phyloP scores from a whole-genome alignment of 208 protist genomes.

The Naegleria lovaniensis region DNA sequence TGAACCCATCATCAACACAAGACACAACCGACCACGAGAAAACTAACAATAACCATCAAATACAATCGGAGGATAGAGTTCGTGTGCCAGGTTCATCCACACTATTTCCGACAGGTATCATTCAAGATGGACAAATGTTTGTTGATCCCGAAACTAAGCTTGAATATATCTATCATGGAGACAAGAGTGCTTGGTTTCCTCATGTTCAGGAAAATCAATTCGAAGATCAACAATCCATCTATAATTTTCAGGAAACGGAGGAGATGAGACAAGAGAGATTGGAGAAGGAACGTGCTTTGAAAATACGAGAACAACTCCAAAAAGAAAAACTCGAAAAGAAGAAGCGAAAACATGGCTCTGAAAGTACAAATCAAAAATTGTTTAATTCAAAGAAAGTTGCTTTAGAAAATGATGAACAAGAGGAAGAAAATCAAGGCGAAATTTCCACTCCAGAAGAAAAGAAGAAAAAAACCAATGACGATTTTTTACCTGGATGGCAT shows the following conservation, averaged over 20 bases:
- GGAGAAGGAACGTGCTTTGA: background rate
- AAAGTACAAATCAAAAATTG: too few relatives aligned
- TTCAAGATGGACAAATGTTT: background rate
- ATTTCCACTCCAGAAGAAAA: background rate
- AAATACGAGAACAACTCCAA: background rate
- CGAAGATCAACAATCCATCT: background rate
- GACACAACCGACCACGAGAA: too few relatives aligned
- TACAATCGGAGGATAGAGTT: too few relatives aligned
- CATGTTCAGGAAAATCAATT: background rate
- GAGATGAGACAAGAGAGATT: background rate
- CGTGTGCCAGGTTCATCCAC: background rate
- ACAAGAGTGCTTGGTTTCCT: background rate
- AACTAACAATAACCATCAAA: too few relatives aligned
- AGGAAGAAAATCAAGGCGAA: background rate
- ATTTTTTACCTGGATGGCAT: background rate
- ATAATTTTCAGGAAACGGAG: background rate
- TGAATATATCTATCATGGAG: background rate
- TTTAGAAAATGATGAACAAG: background rate
- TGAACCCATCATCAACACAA: too few relatives aligned
- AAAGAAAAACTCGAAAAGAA: background rate
- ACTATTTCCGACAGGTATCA: background rate
- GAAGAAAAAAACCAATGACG: background rate
- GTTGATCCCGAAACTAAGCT: background rate
- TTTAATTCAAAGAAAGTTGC: too few relatives aligned
- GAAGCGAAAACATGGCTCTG: background rate